Evolutionary conservation across 75 land plant species (phyloP), one percentile per base, ranked within the genome.

Genomic region (Adiantum capillusveneris): DNA sequence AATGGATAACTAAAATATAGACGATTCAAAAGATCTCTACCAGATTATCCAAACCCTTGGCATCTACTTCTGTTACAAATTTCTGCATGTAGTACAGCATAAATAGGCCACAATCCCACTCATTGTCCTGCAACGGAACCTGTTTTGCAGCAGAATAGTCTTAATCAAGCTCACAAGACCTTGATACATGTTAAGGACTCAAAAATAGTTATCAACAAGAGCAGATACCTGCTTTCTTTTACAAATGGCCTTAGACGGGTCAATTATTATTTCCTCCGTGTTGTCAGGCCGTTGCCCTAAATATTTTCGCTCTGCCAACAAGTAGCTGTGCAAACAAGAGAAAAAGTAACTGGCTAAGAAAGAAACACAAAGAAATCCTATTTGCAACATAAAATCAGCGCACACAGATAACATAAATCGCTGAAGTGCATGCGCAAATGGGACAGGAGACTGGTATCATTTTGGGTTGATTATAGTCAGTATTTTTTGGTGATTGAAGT

Each of bases 71-170:
- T 54, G 74, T 51, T 43, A 93, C 78, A 73, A 93, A 93, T 9
- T 84, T 77, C 63, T 83, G 75, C 53, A 88, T 93, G 71, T 85
- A 93, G 69, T 62, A 81, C 31, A 93, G 85, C 17, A 93, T 80
- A 62, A 93, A 93, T 18, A 93, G 73, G 45, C 98, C 98, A 70
- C 98, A 93, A 57, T 93, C 98, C 53, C 76, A 93, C 13, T 74
- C 84, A 65, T 93, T 93, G 22, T 76, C 76, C 56, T 93, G 98
- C 60, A 75, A 84, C 2, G 98, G 98, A 22, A 93, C 98, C 98
- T 93, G 91, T 22, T 25, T 6, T 55, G 11, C 57, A 24, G 44
- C 9, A 22, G 29, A 44, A 2, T 22, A 44, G 28, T n/a, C 5
- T 59, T 3, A 36, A 44, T 43, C 63, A 31, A 5, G 37, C 7